Percentiles rank a stretch among this genome's conserved stretches.
Evolutionary conservation across 768 basidiomycete species (phyloP).

Genomic region (Brasilioporus rufonigricans): DNA sequence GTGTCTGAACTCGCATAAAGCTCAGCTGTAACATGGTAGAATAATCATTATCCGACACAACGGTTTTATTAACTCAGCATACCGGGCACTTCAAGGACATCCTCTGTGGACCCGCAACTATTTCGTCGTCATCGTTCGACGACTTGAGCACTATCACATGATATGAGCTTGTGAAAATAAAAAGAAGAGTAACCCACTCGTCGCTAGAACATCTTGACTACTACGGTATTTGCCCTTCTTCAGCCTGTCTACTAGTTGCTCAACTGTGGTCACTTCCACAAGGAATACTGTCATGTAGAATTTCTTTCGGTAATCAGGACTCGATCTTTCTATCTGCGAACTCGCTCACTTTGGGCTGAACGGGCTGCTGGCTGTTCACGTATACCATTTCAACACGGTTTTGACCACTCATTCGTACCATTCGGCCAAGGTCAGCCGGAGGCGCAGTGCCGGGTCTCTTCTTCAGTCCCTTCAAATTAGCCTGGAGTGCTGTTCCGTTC

Average conservation of each 20-base stretch:
- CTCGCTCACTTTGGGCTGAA: constrained; percentile 60
- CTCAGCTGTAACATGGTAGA: constrained; percentile 55
- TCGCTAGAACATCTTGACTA: constrained; percentile 59
- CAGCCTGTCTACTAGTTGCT: constrained; percentile 65
- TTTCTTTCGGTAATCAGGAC: constrained; percentile 67
- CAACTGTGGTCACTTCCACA: constrained; percentile 73
- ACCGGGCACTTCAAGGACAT: constrained; percentile 95
- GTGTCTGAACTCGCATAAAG: constrained; percentile 79
- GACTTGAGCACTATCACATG: constrained; percentile 52
- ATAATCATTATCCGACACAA: background rate
- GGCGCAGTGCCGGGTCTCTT: constrained; percentile 94
- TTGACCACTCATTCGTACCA: constrained; percentile 38
- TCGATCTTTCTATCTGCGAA: background rate
- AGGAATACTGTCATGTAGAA: constrained; percentile 84
- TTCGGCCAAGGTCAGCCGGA: constrained; percentile 66
- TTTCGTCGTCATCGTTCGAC: constrained; percentile 80
- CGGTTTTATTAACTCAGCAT: constrained; percentile 30
- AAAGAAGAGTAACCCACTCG: constrained; percentile 49
- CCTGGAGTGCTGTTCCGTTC: constrained; percentile 64
- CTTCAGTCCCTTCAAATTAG: constrained; percentile 88
- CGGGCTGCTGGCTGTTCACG: constrained; percentile 82
- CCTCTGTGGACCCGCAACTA: constrained; percentile 83
- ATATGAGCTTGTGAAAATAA: background rate
- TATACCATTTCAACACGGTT: constrained; percentile 88
- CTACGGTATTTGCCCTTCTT: constrained; percentile 65